Percentiles rank a stretch among this genome's conserved stretches.
Conservation (phyloP, 2,329 filamentous ascomycete genomes). For the Aspergillus hortae region DNA sequence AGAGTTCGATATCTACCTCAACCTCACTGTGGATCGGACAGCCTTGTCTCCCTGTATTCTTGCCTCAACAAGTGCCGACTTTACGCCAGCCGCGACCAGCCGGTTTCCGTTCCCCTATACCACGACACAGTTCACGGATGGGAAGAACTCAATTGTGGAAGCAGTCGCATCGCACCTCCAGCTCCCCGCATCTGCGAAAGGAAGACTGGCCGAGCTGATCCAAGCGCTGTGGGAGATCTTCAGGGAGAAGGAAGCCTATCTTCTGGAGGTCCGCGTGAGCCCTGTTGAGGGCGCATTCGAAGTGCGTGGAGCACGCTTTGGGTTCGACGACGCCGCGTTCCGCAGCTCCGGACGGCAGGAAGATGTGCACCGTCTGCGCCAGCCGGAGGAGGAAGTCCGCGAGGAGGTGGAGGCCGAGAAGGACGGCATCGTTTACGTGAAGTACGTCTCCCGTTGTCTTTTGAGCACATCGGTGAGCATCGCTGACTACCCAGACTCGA, state of each 20-base stretch:
- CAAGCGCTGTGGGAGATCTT: slow-evolving; percentile 57
- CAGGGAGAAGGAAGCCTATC: slow-evolving; percentile 62
- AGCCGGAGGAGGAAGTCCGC: slow-evolving; percentile 49
- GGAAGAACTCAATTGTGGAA: slow-evolving; percentile 39
- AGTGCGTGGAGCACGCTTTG: slow-evolving; percentile 55
- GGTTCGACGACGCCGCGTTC: slow-evolving; percentile 69
- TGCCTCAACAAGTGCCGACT: slow-evolving; percentile 51
- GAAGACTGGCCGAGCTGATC: slow-evolving; percentile 50
- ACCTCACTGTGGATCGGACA: slow-evolving; percentile 63
- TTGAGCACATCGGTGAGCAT: background rate
- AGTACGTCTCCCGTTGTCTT: slow-evolving; percentile 33
- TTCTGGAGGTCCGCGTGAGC: slow-evolving; percentile 52
- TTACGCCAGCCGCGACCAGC: slow-evolving; percentile 43
- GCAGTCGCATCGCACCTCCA: slow-evolving; percentile 48
- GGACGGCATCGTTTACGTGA: slow-evolving; percentile 76
- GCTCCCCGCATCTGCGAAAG: slow-evolving; percentile 46
- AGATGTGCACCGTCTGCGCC: slow-evolving; percentile 57
- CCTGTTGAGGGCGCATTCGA: slow-evolving; percentile 45
- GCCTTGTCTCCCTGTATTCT: slow-evolving; percentile 62
- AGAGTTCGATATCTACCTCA: slow-evolving; percentile 51
- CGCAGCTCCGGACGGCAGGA: slow-evolving; percentile 59
- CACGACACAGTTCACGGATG: slow-evolving; percentile 42
- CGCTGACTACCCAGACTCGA: slow-evolving; percentile 35
- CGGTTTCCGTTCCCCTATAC: slow-evolving; percentile 63
- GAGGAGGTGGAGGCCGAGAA: slow-evolving; percentile 62